phyloP scores from a whole-genome alignment of 495 filamentous ascomycete genomes.

The Cryomyces minteri region DNA sequence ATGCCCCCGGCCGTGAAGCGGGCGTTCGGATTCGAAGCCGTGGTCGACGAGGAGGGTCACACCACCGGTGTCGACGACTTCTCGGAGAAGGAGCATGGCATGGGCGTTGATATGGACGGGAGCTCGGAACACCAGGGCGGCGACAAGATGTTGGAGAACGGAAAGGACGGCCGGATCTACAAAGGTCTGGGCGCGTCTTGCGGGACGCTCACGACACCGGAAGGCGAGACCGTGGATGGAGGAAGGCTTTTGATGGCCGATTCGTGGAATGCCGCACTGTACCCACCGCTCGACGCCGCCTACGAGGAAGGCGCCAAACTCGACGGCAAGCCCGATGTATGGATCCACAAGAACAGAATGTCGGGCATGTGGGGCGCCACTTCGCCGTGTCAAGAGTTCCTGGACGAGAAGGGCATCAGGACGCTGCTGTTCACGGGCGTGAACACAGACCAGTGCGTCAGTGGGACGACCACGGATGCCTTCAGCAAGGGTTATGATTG shows the following conservation, averaged over 20 bases:
- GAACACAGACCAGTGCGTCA: conserved; percentile 43
- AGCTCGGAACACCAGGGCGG: conserved; percentile 5
- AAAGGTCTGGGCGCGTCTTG: conserved; percentile 28
- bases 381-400: conserved; percentile 16
- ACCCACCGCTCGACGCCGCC: conserved; percentile 23
- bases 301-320: conserved; percentile 16
- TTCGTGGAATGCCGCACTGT: conserved; percentile 35
- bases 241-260: conserved; percentile 31
- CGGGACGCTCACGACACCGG: conserved; percentile 19
- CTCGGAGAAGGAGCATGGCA: not conserved
- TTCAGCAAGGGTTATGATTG: conserved; percentile 36
- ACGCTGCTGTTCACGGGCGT: conserved; percentile 37
- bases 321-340: conserved; percentile 23
- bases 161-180: conserved; percentile 15
- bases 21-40: conserved; percentile 25
- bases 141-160: conserved; percentile 11
- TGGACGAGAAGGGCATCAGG: conserved; percentile 23
- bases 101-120: conserved; percentile 15
- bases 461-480: conserved; percentile 32
- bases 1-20: conserved; percentile 32
- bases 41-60: conserved; percentile 6
- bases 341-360: conserved; percentile 38
- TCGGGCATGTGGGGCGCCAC: conserved; percentile 30
- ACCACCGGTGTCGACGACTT: conserved; percentile 1
- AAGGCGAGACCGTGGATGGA: conserved; percentile 19